phyloP scores from a whole-genome alignment of 345 rosid genomes.

The Bruguiera parviflora region DNA sequence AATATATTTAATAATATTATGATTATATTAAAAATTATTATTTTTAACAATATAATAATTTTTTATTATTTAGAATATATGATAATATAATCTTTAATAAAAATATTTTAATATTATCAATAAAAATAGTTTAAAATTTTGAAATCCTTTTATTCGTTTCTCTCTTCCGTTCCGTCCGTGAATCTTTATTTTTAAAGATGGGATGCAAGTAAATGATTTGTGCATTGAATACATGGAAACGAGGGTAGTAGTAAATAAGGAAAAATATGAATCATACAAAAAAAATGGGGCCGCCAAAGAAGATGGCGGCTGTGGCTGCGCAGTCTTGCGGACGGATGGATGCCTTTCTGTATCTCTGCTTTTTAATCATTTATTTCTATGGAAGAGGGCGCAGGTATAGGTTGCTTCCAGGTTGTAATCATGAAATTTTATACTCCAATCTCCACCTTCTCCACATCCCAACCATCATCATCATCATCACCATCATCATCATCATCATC shows the following conservation, averaged over 20 bases:
- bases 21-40: too few relatives aligned
- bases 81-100: too few relatives aligned
- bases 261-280: constrained; percentile 13
- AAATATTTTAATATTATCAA: too few relatives aligned
- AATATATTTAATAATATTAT: too few relatives aligned
- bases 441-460: constrained; percentile 2
- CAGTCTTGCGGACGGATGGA: constrained; percentile 24
- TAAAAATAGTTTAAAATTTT: neutral
- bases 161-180: neutral
- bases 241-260: neutral
- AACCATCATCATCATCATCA: neutral
- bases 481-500: constrained; percentile 4
- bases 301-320: constrained; percentile 81
- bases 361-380: constrained; percentile 18
- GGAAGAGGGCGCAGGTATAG: constrained; percentile 30
- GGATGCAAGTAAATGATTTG: neutral
- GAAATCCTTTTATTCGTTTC: constrained; percentile 20
- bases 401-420: constrained; percentile 45
- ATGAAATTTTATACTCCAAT: constrained; percentile 20
- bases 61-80: too few relatives aligned
- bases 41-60: too few relatives aligned
- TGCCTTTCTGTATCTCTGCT: neutral
- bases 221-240: neutral
- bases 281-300: constrained; percentile 15
- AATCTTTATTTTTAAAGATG: too few relatives aligned